These are phyloP conservation scores for Malassezia nana DNA, from an alignment of 1,284 basidiomycete genomes.

Conservation along the genomic window DNA sequence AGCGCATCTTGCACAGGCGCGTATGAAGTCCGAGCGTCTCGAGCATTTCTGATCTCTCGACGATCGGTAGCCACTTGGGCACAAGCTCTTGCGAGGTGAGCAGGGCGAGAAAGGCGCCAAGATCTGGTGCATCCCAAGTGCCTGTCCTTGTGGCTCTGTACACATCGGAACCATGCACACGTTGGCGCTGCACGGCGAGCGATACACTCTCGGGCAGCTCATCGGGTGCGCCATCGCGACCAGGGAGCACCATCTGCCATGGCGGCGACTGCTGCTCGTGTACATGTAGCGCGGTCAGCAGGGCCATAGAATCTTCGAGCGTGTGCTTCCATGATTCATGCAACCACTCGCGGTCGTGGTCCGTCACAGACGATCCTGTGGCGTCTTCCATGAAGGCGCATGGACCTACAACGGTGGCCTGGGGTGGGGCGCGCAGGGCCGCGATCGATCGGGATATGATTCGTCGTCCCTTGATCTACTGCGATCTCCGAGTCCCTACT, in stretches of 20 bases:
- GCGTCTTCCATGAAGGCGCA: conserved; percentile 13
- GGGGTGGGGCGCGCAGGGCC: not conserved
- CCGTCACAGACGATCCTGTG: not conserved
- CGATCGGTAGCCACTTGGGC: conserved; percentile 68
- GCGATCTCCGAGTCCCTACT: not conserved
- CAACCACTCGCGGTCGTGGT: conserved; percentile 7
- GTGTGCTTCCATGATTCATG: conserved; percentile 31
- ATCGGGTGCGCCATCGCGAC: conserved; percentile 17
- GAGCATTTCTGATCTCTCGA: conserved; percentile 69
- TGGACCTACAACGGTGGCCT: not conserved
- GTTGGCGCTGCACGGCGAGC: conserved; percentile 50
- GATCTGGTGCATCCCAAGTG: conserved; percentile 56
- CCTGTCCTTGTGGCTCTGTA: conserved; percentile 75
- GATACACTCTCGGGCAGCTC: conserved; percentile 20
- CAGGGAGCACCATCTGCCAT: conserved; percentile 19
- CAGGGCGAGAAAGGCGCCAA: conserved; percentile 73
- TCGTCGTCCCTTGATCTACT: not conserved
- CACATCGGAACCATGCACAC: conserved; percentile 59
- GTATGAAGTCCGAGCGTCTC: conserved; percentile 79
- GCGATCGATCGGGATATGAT: not conserved
- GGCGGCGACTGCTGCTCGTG: conserved; percentile 23
- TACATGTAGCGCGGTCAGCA: conserved; percentile 25
- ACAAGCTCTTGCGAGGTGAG: conserved; percentile 65
- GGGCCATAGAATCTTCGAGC: conserved; percentile 25
- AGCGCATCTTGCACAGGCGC: conserved; percentile 76